These are phyloP conservation scores for Eutypa lata DNA, from an alignment of 2,329 filamentous ascomycete genomes.

Conservation along the genomic window DNA sequence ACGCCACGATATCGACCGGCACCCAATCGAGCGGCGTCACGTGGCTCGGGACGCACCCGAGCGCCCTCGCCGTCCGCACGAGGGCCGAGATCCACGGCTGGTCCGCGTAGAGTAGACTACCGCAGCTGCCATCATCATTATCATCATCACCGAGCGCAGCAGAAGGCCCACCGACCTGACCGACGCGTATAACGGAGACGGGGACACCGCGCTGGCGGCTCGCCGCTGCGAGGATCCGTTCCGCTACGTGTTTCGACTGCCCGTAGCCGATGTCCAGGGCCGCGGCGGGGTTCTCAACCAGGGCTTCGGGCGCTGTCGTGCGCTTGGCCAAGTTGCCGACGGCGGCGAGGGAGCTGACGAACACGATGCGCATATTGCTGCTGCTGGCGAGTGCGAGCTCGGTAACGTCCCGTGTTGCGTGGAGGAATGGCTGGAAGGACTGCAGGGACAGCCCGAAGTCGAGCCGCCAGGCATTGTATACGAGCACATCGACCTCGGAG, in stretches of 20 bases:
- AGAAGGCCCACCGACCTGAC: constrained; percentile 9
- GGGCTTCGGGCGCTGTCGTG: neutral
- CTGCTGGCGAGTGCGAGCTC: neutral
- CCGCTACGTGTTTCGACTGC: constrained; percentile 11
- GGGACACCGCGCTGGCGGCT: constrained; percentile 1
- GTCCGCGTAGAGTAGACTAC: constrained; percentile 10
- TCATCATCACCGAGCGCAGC: neutral
- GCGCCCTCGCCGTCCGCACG: constrained; percentile 4
- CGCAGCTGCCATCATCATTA: no score
- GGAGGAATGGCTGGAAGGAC: neutral
- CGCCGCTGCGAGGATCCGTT: constrained; percentile 7
- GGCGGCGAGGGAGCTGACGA: neutral
- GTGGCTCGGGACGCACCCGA: constrained; percentile 4
- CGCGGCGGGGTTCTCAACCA: constrained; percentile 1
- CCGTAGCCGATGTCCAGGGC: constrained; percentile 10
- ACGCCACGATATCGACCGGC: constrained; percentile 7
- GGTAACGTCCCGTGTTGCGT: neutral
- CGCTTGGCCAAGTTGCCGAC: neutral
- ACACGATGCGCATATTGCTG: neutral
- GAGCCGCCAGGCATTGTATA: neutral
- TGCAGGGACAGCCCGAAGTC: neutral
- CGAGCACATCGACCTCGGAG: neutral
- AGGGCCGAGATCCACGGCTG: constrained; percentile 14
- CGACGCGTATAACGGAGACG: constrained; percentile 8
- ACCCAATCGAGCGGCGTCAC: constrained; percentile 8